Percentiles rank a stretch among this genome's conserved stretches.
These are phyloP conservation scores for Xenoacremonium recifei DNA, from an alignment of 2,329 filamentous ascomycete species.

Conservation along the genomic window DNA sequence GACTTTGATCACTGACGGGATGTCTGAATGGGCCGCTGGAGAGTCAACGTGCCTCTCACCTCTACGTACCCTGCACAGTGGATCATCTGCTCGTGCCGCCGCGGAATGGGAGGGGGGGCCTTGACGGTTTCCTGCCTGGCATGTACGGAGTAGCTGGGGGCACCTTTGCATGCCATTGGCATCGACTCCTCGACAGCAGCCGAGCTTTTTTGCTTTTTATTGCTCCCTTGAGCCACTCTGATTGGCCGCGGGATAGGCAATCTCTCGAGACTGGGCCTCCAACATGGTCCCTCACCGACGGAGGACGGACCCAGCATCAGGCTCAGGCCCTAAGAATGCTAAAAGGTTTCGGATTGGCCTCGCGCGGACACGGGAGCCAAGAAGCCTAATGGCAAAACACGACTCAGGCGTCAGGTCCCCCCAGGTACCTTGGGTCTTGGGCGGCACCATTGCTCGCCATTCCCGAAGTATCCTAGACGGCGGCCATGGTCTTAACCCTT, in stretches of 20 bases:
- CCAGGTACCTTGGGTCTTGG: not conserved
- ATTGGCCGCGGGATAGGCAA: slow-evolving; percentile 19
- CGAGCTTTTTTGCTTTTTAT: slow-evolving; percentile 23
- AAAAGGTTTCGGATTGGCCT: not conserved
- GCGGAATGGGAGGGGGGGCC: slow-evolving; percentile 12
- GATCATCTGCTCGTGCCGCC: slow-evolving; percentile 15
- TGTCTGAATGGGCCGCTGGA: slow-evolving; percentile 1
- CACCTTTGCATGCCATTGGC: slow-evolving; percentile 13
- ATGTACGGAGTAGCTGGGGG: slow-evolving; percentile 4
- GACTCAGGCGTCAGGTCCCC: too few relatives aligned
- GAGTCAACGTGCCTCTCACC: slow-evolving; percentile 3
- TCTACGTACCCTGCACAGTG: slow-evolving; percentile 6
- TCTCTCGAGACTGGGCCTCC: slow-evolving; percentile 7
- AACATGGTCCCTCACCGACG: not conserved
- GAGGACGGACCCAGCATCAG: too few relatives aligned
- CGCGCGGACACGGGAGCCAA: not conserved
- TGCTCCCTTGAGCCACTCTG: slow-evolving; percentile 4
- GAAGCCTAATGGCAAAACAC: not conserved
- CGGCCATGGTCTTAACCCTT: too few relatives aligned
- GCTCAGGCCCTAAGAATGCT: not conserved
- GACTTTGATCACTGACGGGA: slow-evolving; percentile 1
- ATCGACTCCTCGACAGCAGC: slow-evolving; percentile 12
- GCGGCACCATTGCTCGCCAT: too few relatives aligned
- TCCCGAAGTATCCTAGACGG: too few relatives aligned
- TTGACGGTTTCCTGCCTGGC: not conserved